Evolutionary conservation across 257 asterid species (phyloP), one percentile per base, ranked within the genome.

Genomic region (Echium plantagineum): DNA sequence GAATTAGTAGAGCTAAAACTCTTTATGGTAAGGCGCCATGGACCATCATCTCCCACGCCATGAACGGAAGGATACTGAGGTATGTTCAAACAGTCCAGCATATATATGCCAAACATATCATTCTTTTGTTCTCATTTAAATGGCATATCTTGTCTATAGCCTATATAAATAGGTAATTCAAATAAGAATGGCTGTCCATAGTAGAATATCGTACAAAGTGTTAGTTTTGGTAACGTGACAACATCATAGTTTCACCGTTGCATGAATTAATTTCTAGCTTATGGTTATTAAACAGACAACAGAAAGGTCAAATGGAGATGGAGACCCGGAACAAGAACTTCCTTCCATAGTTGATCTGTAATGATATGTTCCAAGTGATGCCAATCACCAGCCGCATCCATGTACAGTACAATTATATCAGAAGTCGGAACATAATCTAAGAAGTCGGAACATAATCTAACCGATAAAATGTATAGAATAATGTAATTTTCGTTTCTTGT

Each of bases 331-430:
- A 66, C 94, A 78, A 13, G 98, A 91, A 69, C 93, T 88, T 69
- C 96, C 98, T 55, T 91, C 98, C 30, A 81, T 93, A 35, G 97
- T 68, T 68, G 98, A 97, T 22, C 66, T 93, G 78, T 93, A 72
- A 81, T 21, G 8, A 38, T 7, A 6, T 38, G 48, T 38, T 38
- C 1, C 48, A n/a, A n/a, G 15, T 58, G 72, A 63, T 57, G 57
- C 61, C 66, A 31, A 31, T 31, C 38, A 5, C 4, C 38, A 31
- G 38, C 38, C 38, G 38, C 38, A 31, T 4, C 2, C 38, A 52
- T 86, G 89, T 84, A 85, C 89, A n/a, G n/a, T n/a, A n/a, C n/a
- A n/a, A n/a, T n/a, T n/a, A n/a, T n/a, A n/a, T n/a, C n/a, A n/a
- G n/a, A n/a, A n/a, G n/a, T n/a, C n/a, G n/a, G n/a, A n/a, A 79